Percentiles rank a stretch among this genome's conserved stretches.
Conservation (phyloP, 2,329 filamentous ascomycete species). For the Metarhizium humberi region DNA sequence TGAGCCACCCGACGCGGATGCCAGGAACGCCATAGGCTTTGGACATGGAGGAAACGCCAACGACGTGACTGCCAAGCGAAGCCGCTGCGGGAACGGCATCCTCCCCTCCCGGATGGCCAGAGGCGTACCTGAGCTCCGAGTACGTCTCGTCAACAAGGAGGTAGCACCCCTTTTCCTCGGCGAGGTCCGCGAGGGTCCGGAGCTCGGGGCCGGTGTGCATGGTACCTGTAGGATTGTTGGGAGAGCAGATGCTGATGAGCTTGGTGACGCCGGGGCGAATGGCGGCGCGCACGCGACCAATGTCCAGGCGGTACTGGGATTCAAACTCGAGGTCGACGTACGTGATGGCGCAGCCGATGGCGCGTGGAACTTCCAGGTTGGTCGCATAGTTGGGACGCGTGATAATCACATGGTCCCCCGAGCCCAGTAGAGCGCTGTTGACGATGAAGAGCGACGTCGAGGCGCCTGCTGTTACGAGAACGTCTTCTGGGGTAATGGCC, state of each 20-base stretch:
- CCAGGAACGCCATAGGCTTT: slow-evolving; percentile 14
- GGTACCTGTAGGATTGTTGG: slow-evolving; percentile 14
- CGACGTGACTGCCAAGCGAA: slow-evolving; percentile 10
- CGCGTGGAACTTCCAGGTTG: slow-evolving; percentile 13
- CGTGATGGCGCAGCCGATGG: slow-evolving; percentile 14
- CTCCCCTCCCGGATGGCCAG: background rate
- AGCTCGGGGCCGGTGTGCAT: slow-evolving; percentile 3
- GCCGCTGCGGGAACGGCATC: slow-evolving; percentile 8
- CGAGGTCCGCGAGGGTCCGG: slow-evolving; percentile 5
- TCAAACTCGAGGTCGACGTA: slow-evolving; percentile 13
- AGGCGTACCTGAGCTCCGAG: slow-evolving; percentile 9
- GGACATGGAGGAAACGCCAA: slow-evolving; percentile 14
- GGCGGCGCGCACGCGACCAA: slow-evolving; percentile 7
- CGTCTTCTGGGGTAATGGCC: slow-evolving; percentile 8
- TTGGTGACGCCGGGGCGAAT: slow-evolving; percentile 11
- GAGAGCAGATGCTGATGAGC: slow-evolving; percentile 13
- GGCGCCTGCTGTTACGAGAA: slow-evolving; percentile 14
- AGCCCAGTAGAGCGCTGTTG: slow-evolving; percentile 9
- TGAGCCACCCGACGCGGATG: slow-evolving; percentile 14
- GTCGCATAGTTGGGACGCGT: slow-evolving; percentile 16
- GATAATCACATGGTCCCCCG: slow-evolving; percentile 11
- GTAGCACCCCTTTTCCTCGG: slow-evolving; percentile 6
- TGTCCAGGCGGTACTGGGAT: slow-evolving; percentile 8
- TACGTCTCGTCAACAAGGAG: slow-evolving; percentile 17
- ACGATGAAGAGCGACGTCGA: slow-evolving; percentile 14